phyloP scores from a whole-genome alignment of 2,329 filamentous ascomycete species.

The Escovopsis sp. region DNA sequence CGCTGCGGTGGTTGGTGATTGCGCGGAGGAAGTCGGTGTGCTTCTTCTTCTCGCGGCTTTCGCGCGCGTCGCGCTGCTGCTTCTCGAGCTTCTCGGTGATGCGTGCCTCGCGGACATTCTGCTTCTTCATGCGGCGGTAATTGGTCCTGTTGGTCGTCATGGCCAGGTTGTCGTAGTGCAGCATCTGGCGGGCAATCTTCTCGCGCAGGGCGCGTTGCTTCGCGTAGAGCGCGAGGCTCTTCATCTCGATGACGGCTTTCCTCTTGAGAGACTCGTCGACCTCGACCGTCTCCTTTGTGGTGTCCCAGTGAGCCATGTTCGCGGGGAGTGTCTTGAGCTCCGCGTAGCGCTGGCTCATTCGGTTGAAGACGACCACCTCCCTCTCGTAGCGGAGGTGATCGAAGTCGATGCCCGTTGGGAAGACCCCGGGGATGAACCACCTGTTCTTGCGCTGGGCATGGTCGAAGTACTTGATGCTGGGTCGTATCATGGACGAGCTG shows the following conservation, averaged over 20 bases:
- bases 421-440: constrained; percentile 70
- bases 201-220: constrained; percentile 80
- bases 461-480: constrained; percentile 61
- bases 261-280: constrained; percentile 73
- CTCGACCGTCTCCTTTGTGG: constrained; percentile 49
- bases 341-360: constrained; percentile 69
- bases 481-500: constrained; percentile 34
- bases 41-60: constrained; percentile 95
- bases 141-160: constrained; percentile 90
- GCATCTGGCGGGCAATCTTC: constrained; percentile 79
- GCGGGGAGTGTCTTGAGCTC: constrained; percentile 74
- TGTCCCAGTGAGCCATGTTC: constrained; percentile 79
- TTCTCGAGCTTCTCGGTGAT: constrained; percentile 99
- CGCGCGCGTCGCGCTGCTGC: constrained; percentile 89
- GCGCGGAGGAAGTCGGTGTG: constrained; percentile 83
- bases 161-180: constrained; percentile 87
- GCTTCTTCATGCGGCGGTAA: constrained; percentile 94
- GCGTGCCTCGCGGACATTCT: constrained; percentile 83
- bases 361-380: constrained; percentile 79
- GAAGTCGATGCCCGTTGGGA: constrained; percentile 77
- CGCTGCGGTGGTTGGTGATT: constrained; percentile 66
- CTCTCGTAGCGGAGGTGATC: constrained; percentile 76
- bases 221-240: constrained; percentile 72
- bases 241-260: constrained; percentile 89
- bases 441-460: constrained; percentile 65